Conservation (phyloP, 2,329 filamentous ascomycete species). For the Curvularia lunata region DNA sequence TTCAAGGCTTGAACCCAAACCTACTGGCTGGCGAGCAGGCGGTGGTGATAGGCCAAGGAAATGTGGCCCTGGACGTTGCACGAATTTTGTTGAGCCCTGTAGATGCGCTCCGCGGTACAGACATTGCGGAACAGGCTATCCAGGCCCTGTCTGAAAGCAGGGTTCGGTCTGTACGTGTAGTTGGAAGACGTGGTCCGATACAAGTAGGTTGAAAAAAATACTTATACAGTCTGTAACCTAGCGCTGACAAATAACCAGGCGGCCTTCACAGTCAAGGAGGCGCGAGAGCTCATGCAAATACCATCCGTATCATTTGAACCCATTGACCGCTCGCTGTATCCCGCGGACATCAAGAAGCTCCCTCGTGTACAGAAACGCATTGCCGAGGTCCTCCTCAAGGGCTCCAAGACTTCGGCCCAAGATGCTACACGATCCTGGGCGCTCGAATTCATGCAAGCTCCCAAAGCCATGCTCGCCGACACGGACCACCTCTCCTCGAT, state of each 20-base stretch:
- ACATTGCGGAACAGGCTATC: conserved; percentile 86
- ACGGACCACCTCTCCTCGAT: conserved; percentile 66
- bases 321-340: conserved; percentile 70
- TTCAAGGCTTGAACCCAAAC: conserved; percentile 73
- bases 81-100: conserved; percentile 82
- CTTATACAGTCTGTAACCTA: not conserved
- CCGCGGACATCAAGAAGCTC: conserved; percentile 69
- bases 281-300: conserved; percentile 84
- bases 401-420: conserved; percentile 61
- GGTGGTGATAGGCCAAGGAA: conserved; percentile 90
- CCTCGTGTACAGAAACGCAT: conserved; percentile 78
- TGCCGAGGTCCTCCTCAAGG: conserved; percentile 81
- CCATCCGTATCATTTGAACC: conserved; percentile 73
- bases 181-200: conserved; percentile 86
- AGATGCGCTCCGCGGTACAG: conserved; percentile 76
- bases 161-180: conserved; percentile 81
- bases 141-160: conserved; percentile 73
- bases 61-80: conserved; percentile 93
- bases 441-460: conserved; percentile 83
- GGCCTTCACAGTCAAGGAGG: conserved; percentile 93
- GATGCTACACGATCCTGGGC: conserved; percentile 74
- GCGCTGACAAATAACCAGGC: conserved; percentile 60
- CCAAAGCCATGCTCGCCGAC: conserved; percentile 67
- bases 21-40: conserved; percentile 79
- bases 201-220: conserved; percentile 62